Base-by-base conservation (phyloP, 192 early-diverging fungal genomes). In the Gamsiella multidivaricata region DNA sequence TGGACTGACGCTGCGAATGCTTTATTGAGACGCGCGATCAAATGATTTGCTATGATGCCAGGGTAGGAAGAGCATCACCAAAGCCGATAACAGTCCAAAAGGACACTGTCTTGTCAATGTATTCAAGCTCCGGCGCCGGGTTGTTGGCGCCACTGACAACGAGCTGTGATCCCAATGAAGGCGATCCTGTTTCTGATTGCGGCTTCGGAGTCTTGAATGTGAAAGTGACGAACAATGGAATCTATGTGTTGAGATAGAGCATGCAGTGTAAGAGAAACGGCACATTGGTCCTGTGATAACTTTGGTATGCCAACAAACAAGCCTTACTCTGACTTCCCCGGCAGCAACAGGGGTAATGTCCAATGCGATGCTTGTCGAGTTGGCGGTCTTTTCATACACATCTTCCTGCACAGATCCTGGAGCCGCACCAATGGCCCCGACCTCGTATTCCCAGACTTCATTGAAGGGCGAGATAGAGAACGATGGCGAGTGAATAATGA, bases 401-500 rank as follows among this genome's bases (percentile, higher is more conserved):
- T 89, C 88, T 70, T 80, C 79, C 32, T 80, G 79, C 22, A 52
- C 47, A 34, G 64, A n/a, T 61, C 65, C 62, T 25, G 54, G 69
- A 0, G 57, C 42, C 12, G 69, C 64, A n/a, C 60, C 63, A 29
- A 70, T 81, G 15, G 69, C 58, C 20, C 72, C 54, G 9, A 78
- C 79, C 25, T 94, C 93, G 45, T 94, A 94, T 64, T 93, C 93
- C 86, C 90, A 92, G 31, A 91, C 86, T 69, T 92, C 94, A 45
- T 92, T 90, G 61, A 88, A 92, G 9, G 93, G 87, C 23, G 87
- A 82, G 29, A 96, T 80, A 20, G 84, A 82, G 67, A 96, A 94
- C 28, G 67, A 65, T 32, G 89, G 86, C 0, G 91, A 87, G 36
- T 89, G 58, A 11, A 94, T 71, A 10, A 85, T 82, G 3, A 93